Evolutionary conservation across 2,329 filamentous ascomycete genomes (phyloP).

Genomic region (Cytospora leucostoma): DNA sequence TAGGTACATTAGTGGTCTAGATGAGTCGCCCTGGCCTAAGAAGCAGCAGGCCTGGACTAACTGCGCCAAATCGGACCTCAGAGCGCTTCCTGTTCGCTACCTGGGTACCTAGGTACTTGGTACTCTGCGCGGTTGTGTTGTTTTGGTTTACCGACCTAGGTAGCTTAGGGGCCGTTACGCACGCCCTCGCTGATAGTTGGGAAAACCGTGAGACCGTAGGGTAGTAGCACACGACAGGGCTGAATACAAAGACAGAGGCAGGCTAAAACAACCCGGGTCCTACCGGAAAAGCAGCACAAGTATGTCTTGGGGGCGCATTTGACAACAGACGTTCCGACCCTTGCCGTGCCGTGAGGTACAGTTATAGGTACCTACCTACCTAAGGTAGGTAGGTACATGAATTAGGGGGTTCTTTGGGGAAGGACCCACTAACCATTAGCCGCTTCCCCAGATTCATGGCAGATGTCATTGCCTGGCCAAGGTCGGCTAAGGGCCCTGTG

Average conservation of each 20-base stretch:
- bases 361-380: too few species aligned
- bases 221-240: slow-evolving; percentile 5
- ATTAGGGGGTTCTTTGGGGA: slow-evolving; percentile 1
- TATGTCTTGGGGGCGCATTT: background rate
- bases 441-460: slow-evolving; percentile 3
- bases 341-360: slow-evolving; percentile 11
- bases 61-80: too few species aligned
- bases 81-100: too few species aligned
- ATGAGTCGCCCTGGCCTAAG: too few species aligned
- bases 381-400: background rate
- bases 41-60: too few species aligned
- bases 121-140: too few species aligned
- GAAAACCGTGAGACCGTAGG: too few species aligned
- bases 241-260: slow-evolving; percentile 6
- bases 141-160: too few species aligned
- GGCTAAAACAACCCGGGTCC: slow-evolving; percentile 16
- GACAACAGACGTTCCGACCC: slow-evolving; percentile 15
- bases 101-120: too few species aligned
- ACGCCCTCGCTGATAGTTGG: background rate
- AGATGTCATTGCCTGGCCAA: background rate
- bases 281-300: slow-evolving; percentile 19
- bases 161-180: background rate
- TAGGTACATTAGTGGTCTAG: too few species aligned
- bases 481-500: background rate
- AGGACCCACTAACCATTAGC: slow-evolving; percentile 4